Conservation (phyloP, 2,329 filamentous ascomycete species). For the Penicillium italicum region DNA sequence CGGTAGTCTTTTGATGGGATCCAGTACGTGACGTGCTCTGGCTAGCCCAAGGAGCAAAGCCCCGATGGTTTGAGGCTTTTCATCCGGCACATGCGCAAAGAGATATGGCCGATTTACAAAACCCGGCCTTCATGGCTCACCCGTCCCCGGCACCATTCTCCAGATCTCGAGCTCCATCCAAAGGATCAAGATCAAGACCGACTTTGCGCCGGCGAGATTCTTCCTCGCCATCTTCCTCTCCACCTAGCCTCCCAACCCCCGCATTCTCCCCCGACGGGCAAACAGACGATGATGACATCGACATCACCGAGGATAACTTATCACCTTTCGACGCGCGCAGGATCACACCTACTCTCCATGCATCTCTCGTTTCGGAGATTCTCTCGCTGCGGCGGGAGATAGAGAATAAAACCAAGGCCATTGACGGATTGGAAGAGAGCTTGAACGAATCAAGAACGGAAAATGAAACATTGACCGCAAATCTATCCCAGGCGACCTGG, state of each 20-base stretch:
- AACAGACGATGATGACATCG: conserved; percentile 32
- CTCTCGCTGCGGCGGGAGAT: conserved; percentile 80
- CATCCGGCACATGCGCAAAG: conserved; percentile 6
- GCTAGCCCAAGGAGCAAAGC: conserved; percentile 18
- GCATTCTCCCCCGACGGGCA: conserved; percentile 38
- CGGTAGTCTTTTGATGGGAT: conserved; percentile 19
- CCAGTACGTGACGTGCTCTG: conserved; percentile 21
- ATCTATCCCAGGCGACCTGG: conserved; percentile 62
- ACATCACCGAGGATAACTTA: conserved; percentile 60
- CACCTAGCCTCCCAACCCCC: conserved; percentile 52
- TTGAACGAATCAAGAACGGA: conserved; percentile 70
- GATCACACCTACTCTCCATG: conserved; percentile 92
- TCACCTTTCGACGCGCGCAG: conserved; percentile 80
- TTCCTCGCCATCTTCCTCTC: conserved; percentile 63
- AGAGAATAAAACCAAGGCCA: conserved; percentile 81
- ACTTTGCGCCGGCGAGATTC: conserved; percentile 62
- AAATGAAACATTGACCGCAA: conserved; percentile 65
- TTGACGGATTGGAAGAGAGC: conserved; percentile 75
- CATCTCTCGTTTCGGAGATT: conserved; percentile 92
- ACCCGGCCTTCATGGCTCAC: conserved; percentile 53
- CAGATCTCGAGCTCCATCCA: conserved; percentile 14
- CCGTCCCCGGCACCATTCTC: conserved; percentile 64
- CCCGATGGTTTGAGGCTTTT: conserved; percentile 15
- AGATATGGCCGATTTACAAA: conserved; percentile 46
- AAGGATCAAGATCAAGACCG: conserved; percentile 52